Base-by-base conservation (phyloP, 2,329 filamentous ascomycete genomes). In the Curvularia sp. region DNA sequence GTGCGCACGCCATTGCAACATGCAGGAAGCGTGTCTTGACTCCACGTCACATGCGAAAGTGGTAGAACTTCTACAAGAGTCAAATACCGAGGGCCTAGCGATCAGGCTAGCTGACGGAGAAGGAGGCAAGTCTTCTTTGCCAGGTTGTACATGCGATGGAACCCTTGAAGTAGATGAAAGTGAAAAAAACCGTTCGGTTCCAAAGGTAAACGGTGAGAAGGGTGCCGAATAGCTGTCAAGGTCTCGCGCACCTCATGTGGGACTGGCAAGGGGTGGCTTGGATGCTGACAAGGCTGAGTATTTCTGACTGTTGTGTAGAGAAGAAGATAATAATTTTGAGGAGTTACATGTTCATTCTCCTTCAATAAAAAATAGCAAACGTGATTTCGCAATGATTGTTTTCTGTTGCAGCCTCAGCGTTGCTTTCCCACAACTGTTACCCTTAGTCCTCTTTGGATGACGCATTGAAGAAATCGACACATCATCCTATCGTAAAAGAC, bases 21-120 rank as follows among this genome's bases (percentile, higher is more conserved):
- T 52, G 8, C 30, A 44, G 22, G 31, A 52, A 52, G 53, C 48
- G 5, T 52, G 48, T 22, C 43, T 51, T 24, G n/a, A 5, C 5
- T 15, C 48, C 12, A 31, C 18, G 30, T 13, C 13, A 6, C 0
- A 26, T 7, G 22, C 20, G 2, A 15, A 20, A 7, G 12, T 46
- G 22, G 31, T 46, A 10, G 22, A 44, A n/a, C 39, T 56, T 31
- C 22, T 56, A 1, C 8, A 4, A 13, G 5, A 4, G 1, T 5
- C 41, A 1, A 28, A 56, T n/a, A 5, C 13, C 3, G 18, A 8
- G 8, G 30, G n/a, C 9, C 9, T 26, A 2, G 6, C 1, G 5
- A 20, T 12, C 5, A 5, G 15, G 3, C 12, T 49, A 13, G 8
- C 6, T 8, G 20, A 15, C 0, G 18, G 35, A 13, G 33, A 31